These are phyloP conservation scores for Wakefieldia striispora DNA, from an alignment of 768 basidiomycete genomes.

Conservation along the genomic window DNA sequence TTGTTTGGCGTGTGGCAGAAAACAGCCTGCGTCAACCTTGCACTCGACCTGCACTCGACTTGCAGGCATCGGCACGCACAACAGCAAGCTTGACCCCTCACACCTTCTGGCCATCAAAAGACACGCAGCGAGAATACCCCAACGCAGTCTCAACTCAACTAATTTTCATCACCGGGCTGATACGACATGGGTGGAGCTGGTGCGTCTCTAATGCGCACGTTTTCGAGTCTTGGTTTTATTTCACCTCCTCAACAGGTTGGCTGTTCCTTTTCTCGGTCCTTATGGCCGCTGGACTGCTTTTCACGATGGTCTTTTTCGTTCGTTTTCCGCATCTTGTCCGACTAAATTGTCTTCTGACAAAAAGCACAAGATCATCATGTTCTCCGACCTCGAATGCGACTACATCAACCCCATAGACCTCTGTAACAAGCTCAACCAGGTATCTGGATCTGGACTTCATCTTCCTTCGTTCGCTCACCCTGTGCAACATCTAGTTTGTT, in stretches of 20 bases:
- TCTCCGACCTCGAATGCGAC: conserved; percentile 98
- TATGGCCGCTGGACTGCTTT: conserved; percentile 90
- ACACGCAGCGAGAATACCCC: too few species aligned
- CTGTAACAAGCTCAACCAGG: conserved; percentile 98
- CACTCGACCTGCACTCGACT: too few species aligned
- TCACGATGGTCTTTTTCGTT: conserved; percentile 99
- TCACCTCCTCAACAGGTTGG: conserved; percentile 63
- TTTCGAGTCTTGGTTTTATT: neutral
- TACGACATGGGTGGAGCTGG: conserved; percentile 43
- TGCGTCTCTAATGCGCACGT: conserved; percentile 22
- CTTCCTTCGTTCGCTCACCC: neutral
- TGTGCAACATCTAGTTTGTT: conserved; percentile 68
- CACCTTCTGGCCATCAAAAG: too few species aligned
- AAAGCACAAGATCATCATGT: conserved; percentile 90
- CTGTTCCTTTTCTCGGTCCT: conserved; percentile 96
- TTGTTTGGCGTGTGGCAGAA: conserved; percentile 32
- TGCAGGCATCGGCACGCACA: neutral
- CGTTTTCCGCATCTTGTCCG: conserved; percentile 35
- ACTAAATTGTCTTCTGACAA: neutral
- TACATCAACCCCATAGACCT: conserved; percentile 99
- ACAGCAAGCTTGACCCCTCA: neutral
- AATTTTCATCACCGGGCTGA: neutral
- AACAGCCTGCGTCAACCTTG: conserved; percentile 7
- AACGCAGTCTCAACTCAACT: neutral
- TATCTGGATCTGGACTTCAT: conserved; percentile 33